Conservation (phyloP, 805 yeast genomes). For the Lachancea thermotolerans region DNA sequence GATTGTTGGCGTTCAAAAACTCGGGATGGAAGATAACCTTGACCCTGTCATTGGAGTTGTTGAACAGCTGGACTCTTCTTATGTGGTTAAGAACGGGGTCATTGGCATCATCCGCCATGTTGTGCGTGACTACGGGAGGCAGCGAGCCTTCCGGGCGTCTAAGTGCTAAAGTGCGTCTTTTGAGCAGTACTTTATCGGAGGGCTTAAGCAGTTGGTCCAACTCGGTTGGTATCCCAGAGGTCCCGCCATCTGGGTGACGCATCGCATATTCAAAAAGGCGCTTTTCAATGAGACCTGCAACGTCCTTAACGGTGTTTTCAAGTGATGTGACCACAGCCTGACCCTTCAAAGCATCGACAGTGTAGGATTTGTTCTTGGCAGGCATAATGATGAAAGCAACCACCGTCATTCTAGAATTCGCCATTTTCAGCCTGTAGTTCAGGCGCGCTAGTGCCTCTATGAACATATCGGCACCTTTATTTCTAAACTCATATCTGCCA, state of each 20-base stretch:
- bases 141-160: constrained; percentile 64
- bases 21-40: constrained; percentile 97
- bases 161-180: constrained; percentile 87
- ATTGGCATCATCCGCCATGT: constrained; percentile 84
- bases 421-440: constrained; percentile 76
- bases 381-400: constrained; percentile 99
- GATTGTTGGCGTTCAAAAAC: constrained; percentile 89
- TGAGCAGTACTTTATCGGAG: constrained; percentile 80
- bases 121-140: constrained; percentile 96
- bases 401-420: constrained; percentile 82
- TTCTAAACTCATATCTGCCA: constrained; percentile 93
- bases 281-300: constrained; percentile 78
- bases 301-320: constrained; percentile 82
- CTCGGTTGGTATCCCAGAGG: constrained; percentile 63
- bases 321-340: constrained; percentile 93
- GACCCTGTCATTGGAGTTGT: constrained; percentile 83
- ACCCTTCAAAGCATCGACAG: constrained; percentile 91
- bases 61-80: constrained; percentile 85
- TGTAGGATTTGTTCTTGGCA: constrained; percentile 86
- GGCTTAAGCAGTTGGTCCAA: constrained; percentile 79
- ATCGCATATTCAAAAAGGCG: constrained; percentile 89
- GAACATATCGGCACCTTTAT: constrained; percentile 93
- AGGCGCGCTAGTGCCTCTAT: constrained; percentile 89
- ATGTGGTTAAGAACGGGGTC: constrained; percentile 92
- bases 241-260: constrained; percentile 44